Conservation (phyloP, 805 yeast genomes). For the Teunomyces funiuensis region DNA sequence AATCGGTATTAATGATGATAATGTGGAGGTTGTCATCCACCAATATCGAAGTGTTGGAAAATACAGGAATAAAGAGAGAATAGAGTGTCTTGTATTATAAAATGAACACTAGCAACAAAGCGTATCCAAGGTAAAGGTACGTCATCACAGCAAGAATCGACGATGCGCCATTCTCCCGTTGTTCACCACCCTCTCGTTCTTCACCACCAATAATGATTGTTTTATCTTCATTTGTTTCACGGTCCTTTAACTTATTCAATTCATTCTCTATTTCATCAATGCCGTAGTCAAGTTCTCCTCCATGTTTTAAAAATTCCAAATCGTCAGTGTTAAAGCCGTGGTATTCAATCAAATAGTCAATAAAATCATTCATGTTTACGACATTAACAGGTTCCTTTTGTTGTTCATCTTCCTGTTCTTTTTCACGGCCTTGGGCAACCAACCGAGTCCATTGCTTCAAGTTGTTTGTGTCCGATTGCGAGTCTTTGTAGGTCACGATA, state of each 20-base stretch:
- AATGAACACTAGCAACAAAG: background rate
- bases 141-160: background rate
- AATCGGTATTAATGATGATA: slow-evolving; percentile 64
- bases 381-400: background rate
- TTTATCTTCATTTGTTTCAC: slow-evolving; percentile 4
- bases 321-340: slow-evolving; percentile 29
- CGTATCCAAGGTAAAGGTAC: slow-evolving; percentile 1
- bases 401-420: slow-evolving; percentile 27
- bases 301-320: slow-evolving; percentile 26
- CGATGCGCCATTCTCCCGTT: background rate
- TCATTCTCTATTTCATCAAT: slow-evolving; percentile 39
- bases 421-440: slow-evolving; percentile 18
- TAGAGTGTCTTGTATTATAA: slow-evolving; percentile 1
- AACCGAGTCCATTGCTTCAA: slow-evolving; percentile 26
- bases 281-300: slow-evolving; percentile 34
- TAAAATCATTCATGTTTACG: slow-evolving; percentile 30
- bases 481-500: background rate
- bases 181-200: slow-evolving; percentile 28
- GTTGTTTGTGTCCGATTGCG: slow-evolving; percentile 22
- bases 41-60: slow-evolving; percentile 45
- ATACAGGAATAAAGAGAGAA: background rate
- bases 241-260: slow-evolving; percentile 30
- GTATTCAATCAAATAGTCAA: slow-evolving; percentile 26
- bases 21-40: slow-evolving; percentile 73
- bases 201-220: slow-evolving; percentile 34